These are phyloP conservation scores for Fagus sylvatica DNA, from an alignment of 306 rosid species.

Conservation along the genomic window DNA sequence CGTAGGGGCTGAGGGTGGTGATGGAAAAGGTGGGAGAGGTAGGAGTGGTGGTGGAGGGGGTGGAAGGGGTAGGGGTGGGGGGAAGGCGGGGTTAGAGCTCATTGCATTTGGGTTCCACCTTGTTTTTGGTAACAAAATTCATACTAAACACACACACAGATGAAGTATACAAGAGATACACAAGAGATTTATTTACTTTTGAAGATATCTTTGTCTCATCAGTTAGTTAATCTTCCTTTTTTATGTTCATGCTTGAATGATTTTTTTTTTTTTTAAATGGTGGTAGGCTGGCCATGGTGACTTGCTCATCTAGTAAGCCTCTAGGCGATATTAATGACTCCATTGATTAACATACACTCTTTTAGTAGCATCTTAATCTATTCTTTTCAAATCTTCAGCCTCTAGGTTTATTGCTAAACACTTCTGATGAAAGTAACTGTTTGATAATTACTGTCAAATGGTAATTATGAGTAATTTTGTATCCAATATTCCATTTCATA, in stretches of 20 bases:
- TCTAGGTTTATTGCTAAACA: background rate
- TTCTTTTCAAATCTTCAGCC: background rate
- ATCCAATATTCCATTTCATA: background rate
- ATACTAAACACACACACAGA: too few species aligned
- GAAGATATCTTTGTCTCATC: background rate
- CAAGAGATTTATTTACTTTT: background rate
- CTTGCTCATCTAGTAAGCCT: background rate
- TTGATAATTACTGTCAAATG: background rate
- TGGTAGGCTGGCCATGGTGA: background rate
- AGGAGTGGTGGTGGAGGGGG: too few species aligned
- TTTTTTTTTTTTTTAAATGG: too few species aligned
- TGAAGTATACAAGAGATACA: background rate
- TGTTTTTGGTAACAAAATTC: too few species aligned
- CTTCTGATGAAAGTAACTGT: background rate
- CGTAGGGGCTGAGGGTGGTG: too few species aligned
- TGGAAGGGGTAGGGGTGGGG: too few species aligned
- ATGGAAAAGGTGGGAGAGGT: too few species aligned
- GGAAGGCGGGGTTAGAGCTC: too few species aligned
- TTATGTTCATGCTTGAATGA: background rate
- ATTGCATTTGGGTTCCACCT: too few species aligned
- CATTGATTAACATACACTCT: background rate
- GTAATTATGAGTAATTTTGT: background rate
- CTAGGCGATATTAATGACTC: too few species aligned
- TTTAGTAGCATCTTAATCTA: background rate
- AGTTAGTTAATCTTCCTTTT: background rate